phyloP scores from a whole-genome alignment of 768 basidiomycete genomes.

The Suillus americanus region DNA sequence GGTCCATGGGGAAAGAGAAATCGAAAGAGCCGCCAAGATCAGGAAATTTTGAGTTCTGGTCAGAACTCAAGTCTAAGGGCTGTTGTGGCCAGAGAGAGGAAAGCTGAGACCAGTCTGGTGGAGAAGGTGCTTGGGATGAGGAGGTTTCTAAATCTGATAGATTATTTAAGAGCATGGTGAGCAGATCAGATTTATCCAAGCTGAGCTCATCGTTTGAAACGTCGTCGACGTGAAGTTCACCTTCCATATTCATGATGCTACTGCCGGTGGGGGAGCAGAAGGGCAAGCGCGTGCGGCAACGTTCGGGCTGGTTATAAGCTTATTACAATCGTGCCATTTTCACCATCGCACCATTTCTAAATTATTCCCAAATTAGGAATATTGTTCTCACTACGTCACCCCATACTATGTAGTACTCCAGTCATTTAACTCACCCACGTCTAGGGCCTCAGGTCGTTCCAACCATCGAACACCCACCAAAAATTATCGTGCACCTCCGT shows the following conservation, averaged over 20 bases:
- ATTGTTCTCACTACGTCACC: constrained; percentile 23
- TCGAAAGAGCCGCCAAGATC: constrained; percentile 41
- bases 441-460: too few species aligned
- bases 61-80: constrained; percentile 7
- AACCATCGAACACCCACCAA: too few species aligned
- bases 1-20: constrained; percentile 50
- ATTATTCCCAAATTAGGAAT: constrained; percentile 19
- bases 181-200: constrained; percentile 56
- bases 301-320: background rate
- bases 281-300: background rate
- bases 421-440: too few species aligned
- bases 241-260: background rate
- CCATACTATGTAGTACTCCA: too few species aligned
- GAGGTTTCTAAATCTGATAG: constrained; percentile 34
- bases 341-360: constrained; percentile 22
- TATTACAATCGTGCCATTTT: constrained; percentile 25
- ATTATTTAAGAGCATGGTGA: constrained; percentile 57
- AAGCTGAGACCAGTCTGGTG: constrained; percentile 56
- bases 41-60: constrained; percentile 31
- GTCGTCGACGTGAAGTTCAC: background rate
- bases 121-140: constrained; percentile 25
- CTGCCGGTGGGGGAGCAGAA: background rate
- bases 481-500: too few species aligned
- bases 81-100: constrained; percentile 45
- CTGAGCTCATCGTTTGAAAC: constrained; percentile 18